A percentile compares a stretch with the other conserved stretches of the same genome.
Conservation (phyloP, 768 basidiomycete species). For the Paxillus ammoniavirescens region DNA sequence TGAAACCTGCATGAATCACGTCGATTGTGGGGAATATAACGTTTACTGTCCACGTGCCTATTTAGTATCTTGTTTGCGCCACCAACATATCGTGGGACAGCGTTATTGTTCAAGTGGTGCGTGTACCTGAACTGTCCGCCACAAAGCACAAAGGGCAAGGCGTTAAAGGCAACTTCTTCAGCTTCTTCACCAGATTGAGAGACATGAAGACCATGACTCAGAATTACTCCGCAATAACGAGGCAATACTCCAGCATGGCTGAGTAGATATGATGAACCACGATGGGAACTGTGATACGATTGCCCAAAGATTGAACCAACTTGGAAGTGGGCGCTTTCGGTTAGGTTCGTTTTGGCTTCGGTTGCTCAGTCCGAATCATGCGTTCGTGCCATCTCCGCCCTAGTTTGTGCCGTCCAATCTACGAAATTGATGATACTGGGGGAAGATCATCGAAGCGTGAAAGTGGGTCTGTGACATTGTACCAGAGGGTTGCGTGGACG, state of each 20-base stretch:
- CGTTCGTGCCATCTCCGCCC: not conserved
- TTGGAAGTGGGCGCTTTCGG: not conserved
- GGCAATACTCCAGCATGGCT: not conserved
- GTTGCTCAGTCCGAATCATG: not conserved
- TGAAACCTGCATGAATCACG: too few species aligned
- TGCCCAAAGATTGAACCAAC: not conserved
- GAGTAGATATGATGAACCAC: not conserved
- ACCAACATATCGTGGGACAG: too few species aligned
- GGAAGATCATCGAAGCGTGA: not conserved
- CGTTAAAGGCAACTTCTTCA: not conserved
- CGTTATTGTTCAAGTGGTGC: not conserved
- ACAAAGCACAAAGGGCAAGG: too few species aligned
- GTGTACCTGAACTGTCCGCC: slow-evolving; percentile 7
- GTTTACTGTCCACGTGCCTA: slow-evolving; percentile 13
- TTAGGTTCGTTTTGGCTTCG: not conserved
- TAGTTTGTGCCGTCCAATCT: not conserved
- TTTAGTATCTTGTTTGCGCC: slow-evolving; percentile 5
- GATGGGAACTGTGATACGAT: not conserved
- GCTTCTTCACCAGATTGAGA: not conserved
- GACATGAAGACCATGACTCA: not conserved
- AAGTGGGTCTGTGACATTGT: not conserved
- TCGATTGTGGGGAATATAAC: slow-evolving; percentile 23
- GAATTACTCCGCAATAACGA: not conserved
- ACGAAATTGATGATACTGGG: not conserved
- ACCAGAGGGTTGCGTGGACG: not conserved